Evolutionary conservation across 805 yeast species (phyloP).

Genomic region (Candida pseudoglaebosa): DNA sequence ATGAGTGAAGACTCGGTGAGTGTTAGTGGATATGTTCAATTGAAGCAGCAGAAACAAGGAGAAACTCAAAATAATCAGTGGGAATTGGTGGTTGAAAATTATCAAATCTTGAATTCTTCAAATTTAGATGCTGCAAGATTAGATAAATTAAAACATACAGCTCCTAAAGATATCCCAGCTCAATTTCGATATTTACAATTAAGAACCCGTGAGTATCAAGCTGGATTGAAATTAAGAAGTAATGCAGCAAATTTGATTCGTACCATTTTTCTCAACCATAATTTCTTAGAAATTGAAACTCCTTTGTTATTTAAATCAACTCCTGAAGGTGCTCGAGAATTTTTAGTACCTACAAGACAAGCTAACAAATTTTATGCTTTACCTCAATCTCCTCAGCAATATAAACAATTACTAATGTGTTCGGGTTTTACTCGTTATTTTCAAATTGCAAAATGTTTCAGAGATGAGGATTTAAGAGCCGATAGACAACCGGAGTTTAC

Average conservation of each 20-base stretch:
- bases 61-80: conserved; percentile 21
- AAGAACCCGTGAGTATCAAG: conserved; percentile 55
- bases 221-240: conserved; percentile 54
- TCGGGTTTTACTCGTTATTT: conserved; percentile 83
- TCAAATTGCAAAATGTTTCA: conserved; percentile 89
- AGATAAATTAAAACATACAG: conserved; percentile 49
- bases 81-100: conserved; percentile 54
- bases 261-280: conserved; percentile 32
- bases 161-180: conserved; percentile 63
- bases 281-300: conserved; percentile 84
- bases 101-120: conserved; percentile 60
- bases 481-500: conserved; percentile 98
- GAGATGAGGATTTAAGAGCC: conserved; percentile 92
- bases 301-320: conserved; percentile 92
- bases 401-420: conserved; percentile 91
- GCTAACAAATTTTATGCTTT: conserved; percentile 69
- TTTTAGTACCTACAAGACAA: conserved; percentile 84
- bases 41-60: conserved; percentile 20
- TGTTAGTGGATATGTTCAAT: conserved; percentile 52
- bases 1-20: conserved; percentile 71
- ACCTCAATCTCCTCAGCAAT: conserved; percentile 98
- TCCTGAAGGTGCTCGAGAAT: conserved; percentile 97
- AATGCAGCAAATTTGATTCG: conserved; percentile 48
- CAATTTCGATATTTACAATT: conserved; percentile 80
- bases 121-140: conserved; percentile 65